Evolutionary conservation across 2,329 filamentous ascomycete genomes (phyloP).

Genomic region (Cryphonectria nitschkei): DNA sequence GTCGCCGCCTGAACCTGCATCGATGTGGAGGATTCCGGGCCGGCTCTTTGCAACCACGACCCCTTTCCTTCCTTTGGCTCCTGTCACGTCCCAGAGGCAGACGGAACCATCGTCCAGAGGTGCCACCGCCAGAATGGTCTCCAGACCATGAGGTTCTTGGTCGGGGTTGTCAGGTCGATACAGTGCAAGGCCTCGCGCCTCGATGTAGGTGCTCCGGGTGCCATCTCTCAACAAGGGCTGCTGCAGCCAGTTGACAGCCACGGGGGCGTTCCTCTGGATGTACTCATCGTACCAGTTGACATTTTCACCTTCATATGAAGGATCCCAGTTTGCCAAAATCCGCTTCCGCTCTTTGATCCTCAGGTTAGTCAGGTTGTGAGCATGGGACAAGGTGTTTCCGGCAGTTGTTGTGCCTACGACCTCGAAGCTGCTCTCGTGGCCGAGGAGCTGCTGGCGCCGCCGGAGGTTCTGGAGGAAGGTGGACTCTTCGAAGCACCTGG

Average conservation of each 20-base stretch:
- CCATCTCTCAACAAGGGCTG: slow-evolving; percentile 54
- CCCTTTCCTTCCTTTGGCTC: slow-evolving; percentile 58
- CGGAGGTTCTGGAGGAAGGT: slow-evolving; percentile 65
- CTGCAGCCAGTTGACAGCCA: slow-evolving; percentile 79
- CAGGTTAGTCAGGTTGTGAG: neutral
- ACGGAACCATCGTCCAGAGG: slow-evolving; percentile 86
- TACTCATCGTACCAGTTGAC: slow-evolving; percentile 90
- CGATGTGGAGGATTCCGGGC: slow-evolving; percentile 68
- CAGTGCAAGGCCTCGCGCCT: slow-evolving; percentile 75
- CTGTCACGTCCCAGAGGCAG: slow-evolving; percentile 80
- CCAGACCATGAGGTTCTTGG: slow-evolving; percentile 50
- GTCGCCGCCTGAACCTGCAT: slow-evolving; percentile 50
- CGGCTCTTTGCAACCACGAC: slow-evolving; percentile 68
- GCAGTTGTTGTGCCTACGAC: neutral
- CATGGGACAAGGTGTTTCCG: neutral
- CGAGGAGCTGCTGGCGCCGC: slow-evolving; percentile 51
- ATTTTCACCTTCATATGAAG: slow-evolving; percentile 70
- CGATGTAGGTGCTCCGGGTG: slow-evolving; percentile 53
- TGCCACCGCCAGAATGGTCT: slow-evolving; percentile 64
- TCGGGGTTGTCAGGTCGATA: slow-evolving; percentile 58
- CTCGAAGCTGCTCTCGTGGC: slow-evolving; percentile 31
- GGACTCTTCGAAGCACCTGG: slow-evolving; percentile 73
- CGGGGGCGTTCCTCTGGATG: slow-evolving; percentile 76
- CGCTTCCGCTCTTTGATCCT: slow-evolving; percentile 50
- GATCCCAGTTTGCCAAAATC: slow-evolving; percentile 82